A percentile compares a stretch with the other conserved stretches of the same genome.
Evolutionary conservation across 371 early-diverging fungal species (phyloP).

Genomic region (Sporodiniella umbellata): DNA sequence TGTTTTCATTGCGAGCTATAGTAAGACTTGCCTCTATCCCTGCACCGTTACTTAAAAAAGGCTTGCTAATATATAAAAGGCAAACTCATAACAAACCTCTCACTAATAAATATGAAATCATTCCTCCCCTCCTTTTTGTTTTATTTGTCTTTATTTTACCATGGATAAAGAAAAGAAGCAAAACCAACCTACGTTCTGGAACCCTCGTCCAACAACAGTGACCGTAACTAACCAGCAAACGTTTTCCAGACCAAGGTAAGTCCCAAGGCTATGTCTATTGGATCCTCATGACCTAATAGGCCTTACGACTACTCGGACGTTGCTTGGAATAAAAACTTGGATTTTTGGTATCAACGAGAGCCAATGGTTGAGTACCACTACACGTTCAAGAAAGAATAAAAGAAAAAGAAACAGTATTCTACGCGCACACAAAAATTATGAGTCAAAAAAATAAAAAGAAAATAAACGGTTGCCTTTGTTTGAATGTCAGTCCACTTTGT

Average conservation of each 20-base stretch:
- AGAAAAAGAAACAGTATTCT: no score
- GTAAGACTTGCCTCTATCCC: no score
- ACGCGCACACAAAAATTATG: slow-evolving; percentile 4
- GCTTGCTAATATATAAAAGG: no score
- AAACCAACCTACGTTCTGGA: slow-evolving; percentile 12
- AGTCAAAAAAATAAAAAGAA: not conserved
- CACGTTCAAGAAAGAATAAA: not conserved
- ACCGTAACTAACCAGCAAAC: not conserved
- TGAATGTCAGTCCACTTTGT: not conserved
- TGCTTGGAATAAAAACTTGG: slow-evolving; percentile 15
- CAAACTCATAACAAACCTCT: no score
- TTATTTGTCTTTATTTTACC: no score
- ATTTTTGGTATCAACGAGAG: slow-evolving; percentile 21
- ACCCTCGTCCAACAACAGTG: slow-evolving; percentile 11
- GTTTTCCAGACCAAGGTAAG: slow-evolving; percentile 19
- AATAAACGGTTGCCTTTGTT: no score
- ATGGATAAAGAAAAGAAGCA: no score
- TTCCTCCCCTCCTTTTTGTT: no score
- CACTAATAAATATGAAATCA: no score
- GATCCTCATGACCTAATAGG: not conserved
- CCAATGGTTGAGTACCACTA: slow-evolving; percentile 5
- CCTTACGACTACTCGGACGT: slow-evolving; percentile 12
- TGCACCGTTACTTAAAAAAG: no score
- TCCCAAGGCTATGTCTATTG: no score
- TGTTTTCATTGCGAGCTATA: no score